These are phyloP conservation scores for Xylaria castorea DNA, from an alignment of 495 filamentous ascomycete genomes.

Conservation along the genomic window DNA sequence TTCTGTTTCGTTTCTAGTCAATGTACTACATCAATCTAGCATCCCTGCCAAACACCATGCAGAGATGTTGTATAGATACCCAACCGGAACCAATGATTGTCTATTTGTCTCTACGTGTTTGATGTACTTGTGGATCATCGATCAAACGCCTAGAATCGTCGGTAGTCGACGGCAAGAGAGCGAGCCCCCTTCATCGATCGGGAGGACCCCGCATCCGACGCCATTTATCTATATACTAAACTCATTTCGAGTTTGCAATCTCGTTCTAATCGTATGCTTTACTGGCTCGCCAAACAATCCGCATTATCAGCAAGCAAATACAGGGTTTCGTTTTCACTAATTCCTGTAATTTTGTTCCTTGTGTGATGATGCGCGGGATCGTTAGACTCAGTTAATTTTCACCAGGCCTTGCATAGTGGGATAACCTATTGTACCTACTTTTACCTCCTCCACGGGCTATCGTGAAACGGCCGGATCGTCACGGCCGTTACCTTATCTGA, in stretches of 20 bases:
- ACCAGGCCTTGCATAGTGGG: not conserved
- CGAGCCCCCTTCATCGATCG: slow-evolving; percentile 13
- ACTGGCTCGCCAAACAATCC: not conserved
- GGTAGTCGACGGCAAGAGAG: slow-evolving; percentile 21
- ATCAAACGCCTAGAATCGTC: slow-evolving; percentile 18
- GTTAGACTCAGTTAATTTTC: not conserved
- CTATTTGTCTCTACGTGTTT: not conserved
- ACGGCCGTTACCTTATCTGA: not conserved
- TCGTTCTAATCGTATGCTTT: not conserved
- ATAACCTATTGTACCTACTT: too few species aligned
- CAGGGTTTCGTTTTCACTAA: not conserved
- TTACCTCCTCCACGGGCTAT: not conserved
- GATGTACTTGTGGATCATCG: slow-evolving; percentile 7
- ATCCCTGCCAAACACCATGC: not conserved
- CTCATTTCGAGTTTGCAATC: not conserved
- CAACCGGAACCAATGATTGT: not conserved
- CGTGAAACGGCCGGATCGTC: slow-evolving; percentile 4
- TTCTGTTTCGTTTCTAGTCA: not conserved
- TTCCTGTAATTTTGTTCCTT: not conserved
- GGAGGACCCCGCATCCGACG: slow-evolving; percentile 21
- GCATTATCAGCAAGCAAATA: not conserved
- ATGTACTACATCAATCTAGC: not conserved
- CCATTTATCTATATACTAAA: not conserved
- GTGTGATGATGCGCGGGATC: not conserved
- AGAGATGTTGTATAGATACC: not conserved